Conservation (phyloP, 148 eudicot genomes). For the Rhododendron williamsianum region DNA sequence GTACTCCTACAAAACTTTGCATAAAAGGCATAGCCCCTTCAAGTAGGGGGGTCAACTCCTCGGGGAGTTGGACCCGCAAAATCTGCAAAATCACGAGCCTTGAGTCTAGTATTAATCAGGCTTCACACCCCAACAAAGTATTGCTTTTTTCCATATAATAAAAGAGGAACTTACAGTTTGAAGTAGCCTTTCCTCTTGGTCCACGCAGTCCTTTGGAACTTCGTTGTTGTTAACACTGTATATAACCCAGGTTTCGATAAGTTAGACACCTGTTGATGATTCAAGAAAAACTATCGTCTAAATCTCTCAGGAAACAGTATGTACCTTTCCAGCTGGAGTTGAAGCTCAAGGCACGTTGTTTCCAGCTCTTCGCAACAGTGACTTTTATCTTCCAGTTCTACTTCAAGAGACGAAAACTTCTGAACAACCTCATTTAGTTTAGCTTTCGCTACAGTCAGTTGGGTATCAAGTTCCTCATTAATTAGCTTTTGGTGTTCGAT, state of each 20-base stretch:
- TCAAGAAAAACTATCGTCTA: not conserved
- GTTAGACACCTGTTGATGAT: constrained; percentile 7
- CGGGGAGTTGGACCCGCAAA: not conserved
- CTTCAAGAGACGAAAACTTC: constrained; percentile 63
- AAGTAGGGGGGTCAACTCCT: not conserved
- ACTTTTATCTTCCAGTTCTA: constrained; percentile 64
- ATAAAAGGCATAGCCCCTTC: not conserved
- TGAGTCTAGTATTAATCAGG: not conserved
- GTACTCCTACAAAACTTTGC: not conserved
- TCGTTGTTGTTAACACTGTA: constrained; percentile 44
- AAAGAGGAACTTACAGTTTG: constrained; percentile 41
- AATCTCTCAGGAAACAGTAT: not conserved
- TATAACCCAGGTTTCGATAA: constrained; percentile 15
- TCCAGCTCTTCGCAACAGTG: constrained; percentile 75
- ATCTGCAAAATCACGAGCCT: not conserved
- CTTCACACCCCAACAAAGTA: not conserved
- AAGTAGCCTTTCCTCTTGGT: constrained; percentile 35
- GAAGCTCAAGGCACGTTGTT: constrained; percentile 77
- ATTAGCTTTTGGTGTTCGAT: constrained; percentile 59
- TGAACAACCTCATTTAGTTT: constrained; percentile 48
- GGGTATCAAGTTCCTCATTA: constrained; percentile 75
- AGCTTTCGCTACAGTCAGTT: constrained; percentile 51
- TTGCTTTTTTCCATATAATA: not conserved
- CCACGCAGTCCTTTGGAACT: constrained; percentile 23
- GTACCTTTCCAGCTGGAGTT: constrained; percentile 89